Conservation (phyloP, 148 eudicot species). For the Agrostemma githago region DNA sequence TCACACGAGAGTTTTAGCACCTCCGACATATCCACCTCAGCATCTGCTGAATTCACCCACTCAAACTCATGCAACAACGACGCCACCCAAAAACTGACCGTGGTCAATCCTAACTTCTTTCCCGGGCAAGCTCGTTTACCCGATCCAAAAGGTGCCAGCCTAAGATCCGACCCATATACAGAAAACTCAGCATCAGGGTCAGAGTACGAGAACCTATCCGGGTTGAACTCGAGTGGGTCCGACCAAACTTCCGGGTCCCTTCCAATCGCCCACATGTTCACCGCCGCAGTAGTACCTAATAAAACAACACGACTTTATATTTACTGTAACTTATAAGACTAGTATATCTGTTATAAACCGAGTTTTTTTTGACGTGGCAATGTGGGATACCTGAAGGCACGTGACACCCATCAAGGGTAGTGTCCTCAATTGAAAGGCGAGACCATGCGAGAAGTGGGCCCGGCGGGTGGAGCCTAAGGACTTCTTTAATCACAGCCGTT, state of each 20-base stretch:
- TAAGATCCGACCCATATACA: constrained; percentile 51
- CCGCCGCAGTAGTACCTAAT: constrained; percentile 62
- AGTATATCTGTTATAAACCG: too few relatives aligned
- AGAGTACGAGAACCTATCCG: constrained; percentile 44
- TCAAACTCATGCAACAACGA: constrained; percentile 45
- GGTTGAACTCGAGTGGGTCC: constrained; percentile 41
- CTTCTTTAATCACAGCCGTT: constrained; percentile 65
- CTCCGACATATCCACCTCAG: constrained; percentile 49
- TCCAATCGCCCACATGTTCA: constrained; percentile 81
- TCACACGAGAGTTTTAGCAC: constrained; percentile 54
- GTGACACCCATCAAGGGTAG: constrained; percentile 38
- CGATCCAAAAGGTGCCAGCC: constrained; percentile 71
- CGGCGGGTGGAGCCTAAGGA: constrained; percentile 69
- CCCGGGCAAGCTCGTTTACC: constrained; percentile 67
- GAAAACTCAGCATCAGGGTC: constrained; percentile 29
- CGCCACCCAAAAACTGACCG: constrained; percentile 59
- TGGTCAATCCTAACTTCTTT: constrained; percentile 47
- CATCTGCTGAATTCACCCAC: constrained; percentile 22
- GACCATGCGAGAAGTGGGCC: constrained; percentile 85
- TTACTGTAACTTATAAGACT: too few relatives aligned
- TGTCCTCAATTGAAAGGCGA: constrained; percentile 49
- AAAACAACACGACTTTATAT: too few relatives aligned
- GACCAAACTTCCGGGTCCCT: constrained; percentile 53
- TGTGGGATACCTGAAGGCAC: constrained; percentile 50
- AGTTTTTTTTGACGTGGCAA: too few relatives aligned